Conservation (phyloP, 2,329 filamentous ascomycete genomes). For the Chaetomium olivaceum region DNA sequence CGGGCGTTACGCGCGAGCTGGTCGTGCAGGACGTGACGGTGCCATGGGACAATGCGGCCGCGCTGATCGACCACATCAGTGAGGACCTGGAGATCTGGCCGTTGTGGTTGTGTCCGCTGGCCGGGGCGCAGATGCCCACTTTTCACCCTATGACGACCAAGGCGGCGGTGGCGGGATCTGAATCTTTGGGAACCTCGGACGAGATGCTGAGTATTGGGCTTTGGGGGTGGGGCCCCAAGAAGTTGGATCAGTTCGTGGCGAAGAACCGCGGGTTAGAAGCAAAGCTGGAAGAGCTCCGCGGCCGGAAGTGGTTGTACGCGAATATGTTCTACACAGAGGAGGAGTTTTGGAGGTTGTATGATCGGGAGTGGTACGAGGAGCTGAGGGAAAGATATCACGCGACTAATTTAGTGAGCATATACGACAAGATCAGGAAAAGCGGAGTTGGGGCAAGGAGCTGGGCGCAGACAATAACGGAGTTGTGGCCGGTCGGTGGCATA, state of each 20-base stretch:
- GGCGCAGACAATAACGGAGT: not conserved
- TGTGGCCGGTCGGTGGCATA: not conserved
- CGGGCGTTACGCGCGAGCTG: not conserved
- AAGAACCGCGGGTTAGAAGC: not conserved
- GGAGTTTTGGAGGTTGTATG: slow-evolving; percentile 12
- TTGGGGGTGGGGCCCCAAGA: not conserved
- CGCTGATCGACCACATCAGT: slow-evolving; percentile 3
- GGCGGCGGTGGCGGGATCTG: too few species aligned
- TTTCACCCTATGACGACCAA: not conserved
- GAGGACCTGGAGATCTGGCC: slow-evolving; percentile 7
- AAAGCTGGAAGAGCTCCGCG: not conserved
- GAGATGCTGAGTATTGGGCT: slow-evolving; percentile 11
- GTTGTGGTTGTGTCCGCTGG: slow-evolving; percentile 13
- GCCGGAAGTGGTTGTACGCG: slow-evolving; percentile 13
- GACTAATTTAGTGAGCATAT: slow-evolving; percentile 1
- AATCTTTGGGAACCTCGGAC: not conserved
- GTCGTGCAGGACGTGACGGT: slow-evolving; percentile 10
- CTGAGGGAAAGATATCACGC: slow-evolving; percentile 3
- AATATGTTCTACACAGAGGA: slow-evolving; percentile 9
- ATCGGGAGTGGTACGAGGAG: slow-evolving; percentile 1
- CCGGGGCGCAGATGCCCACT: not conserved
- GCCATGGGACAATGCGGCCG: not conserved
- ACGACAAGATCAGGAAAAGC: slow-evolving; percentile 4
- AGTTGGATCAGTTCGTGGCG: not conserved
- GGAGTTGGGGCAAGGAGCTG: not conserved